Percentiles rank a stretch among this genome's conserved stretches.
These are phyloP conservation scores for Pelagophyceae sp. DNA, from an alignment of 352 stramenopile species.

Conservation along the genomic window DNA sequence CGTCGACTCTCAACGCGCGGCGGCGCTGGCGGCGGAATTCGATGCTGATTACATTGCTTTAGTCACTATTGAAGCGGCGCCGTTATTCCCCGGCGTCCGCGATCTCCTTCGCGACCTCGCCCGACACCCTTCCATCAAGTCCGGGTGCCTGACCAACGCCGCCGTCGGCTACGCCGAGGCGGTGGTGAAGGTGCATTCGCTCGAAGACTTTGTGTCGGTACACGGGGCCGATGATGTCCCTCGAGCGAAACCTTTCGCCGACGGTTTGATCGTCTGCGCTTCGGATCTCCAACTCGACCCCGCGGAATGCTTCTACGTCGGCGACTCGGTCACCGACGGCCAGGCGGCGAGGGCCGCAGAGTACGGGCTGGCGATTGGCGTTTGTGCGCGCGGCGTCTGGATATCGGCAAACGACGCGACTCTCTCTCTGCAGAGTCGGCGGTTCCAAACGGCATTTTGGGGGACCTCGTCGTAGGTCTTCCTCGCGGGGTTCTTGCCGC, in stretches of 20 bases:
- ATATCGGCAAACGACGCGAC: too few species aligned
- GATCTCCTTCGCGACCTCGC: background rate
- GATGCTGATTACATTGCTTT: conserved; percentile 54
- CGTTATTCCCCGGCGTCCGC: conserved; percentile 48
- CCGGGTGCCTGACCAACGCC: conserved; percentile 57
- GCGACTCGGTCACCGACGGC: conserved; percentile 54
- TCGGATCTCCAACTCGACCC: conserved; percentile 43
- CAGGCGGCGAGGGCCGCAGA: conserved; percentile 43
- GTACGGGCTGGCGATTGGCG: conserved; percentile 20
- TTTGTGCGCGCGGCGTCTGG: too few species aligned
- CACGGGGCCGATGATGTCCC: conserved; percentile 53
- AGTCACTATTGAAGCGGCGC: conserved; percentile 43
- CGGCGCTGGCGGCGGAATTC: conserved; percentile 47
- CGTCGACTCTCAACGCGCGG: too few species aligned
- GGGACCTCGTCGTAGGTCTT: too few species aligned
- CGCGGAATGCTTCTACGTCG: conserved; percentile 51
- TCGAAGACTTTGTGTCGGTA: conserved; percentile 45
- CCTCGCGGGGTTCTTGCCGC: too few species aligned
- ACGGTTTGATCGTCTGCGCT: conserved; percentile 47
- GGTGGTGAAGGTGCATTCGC: conserved; percentile 46
- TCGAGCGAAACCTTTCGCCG: conserved; percentile 46
- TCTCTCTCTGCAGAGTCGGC: too few species aligned
- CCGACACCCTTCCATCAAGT: too few species aligned
- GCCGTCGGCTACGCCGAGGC: conserved; percentile 55
- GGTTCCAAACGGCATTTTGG: too few species aligned